Base-by-base conservation (phyloP, 2,329 filamentous ascomycete species). In the Metarhizium sp. region DNA sequence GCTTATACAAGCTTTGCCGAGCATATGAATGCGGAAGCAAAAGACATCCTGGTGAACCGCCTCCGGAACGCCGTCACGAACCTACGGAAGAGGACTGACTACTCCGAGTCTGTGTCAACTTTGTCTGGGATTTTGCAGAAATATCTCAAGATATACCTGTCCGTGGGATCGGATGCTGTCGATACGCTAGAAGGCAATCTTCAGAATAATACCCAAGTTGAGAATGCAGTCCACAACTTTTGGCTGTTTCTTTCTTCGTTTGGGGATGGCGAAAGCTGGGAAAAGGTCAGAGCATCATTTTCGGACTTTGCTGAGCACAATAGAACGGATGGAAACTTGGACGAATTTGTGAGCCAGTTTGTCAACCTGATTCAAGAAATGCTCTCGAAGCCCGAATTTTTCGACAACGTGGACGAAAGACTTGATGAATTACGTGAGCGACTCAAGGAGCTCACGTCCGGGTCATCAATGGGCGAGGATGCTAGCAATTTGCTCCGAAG, bases 341-440 rank as follows among this genome's bases (percentile, higher is more conserved):
- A 96, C 63, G 75, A 84, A 14, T 73, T 96, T 30, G 81, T 95
- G 66, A 78, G 78, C 25, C 83, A 95, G 49, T 74, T 92, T 34
- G 88, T 87, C 11, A 82, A 85, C 54, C 82, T 88, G 4, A 70
- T 96, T 4, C 87, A 95, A 64, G 85, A 87, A 59, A 85, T 96
- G 68, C 74, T 97, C 46, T 94, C 85, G 0, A 88, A 96, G 59
- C 92, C 92, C 0, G 80, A 85, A 4, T 96, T 96, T 70, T 89
- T 95, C 63, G 87, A 92, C 50, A 78, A 89, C 43, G 84, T 84
- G 0, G 82, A 87, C 29, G 69, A 77, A 51, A 76, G 77, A 10
- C 70, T 85, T 42, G 69, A 75, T 14, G 71, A 77, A 2, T 61
- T 86, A 6, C 75, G 79, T 34, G 69, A 71, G 11, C 78, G 79